phyloP scores from a whole-genome alignment of 768 basidiomycete species.

The Suillus subaureus region DNA sequence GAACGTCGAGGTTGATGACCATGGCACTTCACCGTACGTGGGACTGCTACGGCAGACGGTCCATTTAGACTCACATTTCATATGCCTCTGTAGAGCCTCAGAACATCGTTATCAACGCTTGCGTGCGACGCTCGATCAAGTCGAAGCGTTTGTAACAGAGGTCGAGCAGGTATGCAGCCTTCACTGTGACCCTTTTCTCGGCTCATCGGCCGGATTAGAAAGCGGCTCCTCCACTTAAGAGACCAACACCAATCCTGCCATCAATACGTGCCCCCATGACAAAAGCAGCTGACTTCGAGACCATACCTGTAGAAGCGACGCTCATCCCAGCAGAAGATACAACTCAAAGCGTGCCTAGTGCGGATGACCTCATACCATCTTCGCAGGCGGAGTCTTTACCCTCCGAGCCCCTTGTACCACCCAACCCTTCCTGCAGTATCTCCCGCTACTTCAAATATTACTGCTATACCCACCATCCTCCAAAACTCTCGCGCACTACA shows the following conservation, averaged over 20 bases:
- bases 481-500: conserved; percentile 68
- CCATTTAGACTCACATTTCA: conserved; percentile 4
- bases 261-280: conserved; percentile 47
- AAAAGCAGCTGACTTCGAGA: conserved; percentile 12
- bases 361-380: conserved; percentile 41
- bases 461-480: conserved; percentile 42
- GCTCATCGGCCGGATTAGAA: conserved; percentile 34
- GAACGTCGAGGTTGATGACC: conserved; percentile 56
- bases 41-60: conserved; percentile 3
- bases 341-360: conserved; percentile 15
- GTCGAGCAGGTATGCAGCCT: conserved; percentile 49
- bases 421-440: conserved; percentile 23
- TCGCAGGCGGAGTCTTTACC: conserved; percentile 26
- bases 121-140: conserved; percentile 51
- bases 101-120: conserved; percentile 48
- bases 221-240: conserved; percentile 40
- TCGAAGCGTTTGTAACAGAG: conserved; percentile 54
- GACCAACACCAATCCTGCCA: conserved; percentile 54
- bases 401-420: conserved; percentile 16
- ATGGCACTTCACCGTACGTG: conserved; percentile 46
- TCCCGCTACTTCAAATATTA: conserved; percentile 37
- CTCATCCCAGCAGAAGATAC: conserved; percentile 27
- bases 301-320: conserved; percentile 20
- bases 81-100: conserved; percentile 39
- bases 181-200: background rate